Conservation (phyloP, 2,329 filamentous ascomycete genomes). For the Triangularia verruculosa region DNA sequence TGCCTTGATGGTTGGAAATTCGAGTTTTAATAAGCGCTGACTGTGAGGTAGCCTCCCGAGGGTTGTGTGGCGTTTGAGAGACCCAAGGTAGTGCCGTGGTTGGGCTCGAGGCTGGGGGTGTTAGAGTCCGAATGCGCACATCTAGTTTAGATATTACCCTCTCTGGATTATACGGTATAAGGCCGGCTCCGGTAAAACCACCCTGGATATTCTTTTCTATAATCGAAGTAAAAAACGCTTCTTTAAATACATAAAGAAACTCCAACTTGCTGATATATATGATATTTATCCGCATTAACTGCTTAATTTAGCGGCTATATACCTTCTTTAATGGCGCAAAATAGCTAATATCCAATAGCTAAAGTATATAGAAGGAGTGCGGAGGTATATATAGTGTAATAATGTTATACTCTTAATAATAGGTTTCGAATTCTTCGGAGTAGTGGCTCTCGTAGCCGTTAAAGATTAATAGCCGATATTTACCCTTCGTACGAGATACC, state of each 20-base stretch:
- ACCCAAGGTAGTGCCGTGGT: slow-evolving; percentile 1
- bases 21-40: slow-evolving; percentile 9
- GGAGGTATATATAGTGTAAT: slow-evolving; percentile 2
- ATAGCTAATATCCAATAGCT: slow-evolving; percentile 6
- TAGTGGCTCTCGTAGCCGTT: slow-evolving; percentile 12
- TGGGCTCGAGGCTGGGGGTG: neutral
- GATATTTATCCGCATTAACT: slow-evolving; percentile 12
- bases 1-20: neutral
- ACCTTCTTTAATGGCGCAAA: neutral
- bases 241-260: slow-evolving; percentile 13
- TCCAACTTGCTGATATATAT: slow-evolving; percentile 13
- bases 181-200: slow-evolving; percentile 15
- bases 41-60: neutral
- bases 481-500: slow-evolving; percentile 4
- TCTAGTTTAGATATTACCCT: slow-evolving; percentile 12
- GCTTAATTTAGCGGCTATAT: slow-evolving; percentile 12
- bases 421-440: too few species aligned
- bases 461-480: slow-evolving; percentile 13
- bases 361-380: neutral
- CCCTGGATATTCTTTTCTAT: slow-evolving; percentile 15
- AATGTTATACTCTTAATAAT: slow-evolving; percentile 4
- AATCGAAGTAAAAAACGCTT: slow-evolving; percentile 17
- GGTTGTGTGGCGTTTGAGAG: slow-evolving; percentile 4
- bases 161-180: slow-evolving; percentile 17
- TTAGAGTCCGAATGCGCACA: slow-evolving; percentile 1